Conservation (phyloP, 2,329 filamentous ascomycete genomes). For the Plectosphaerella sp. region DNA sequence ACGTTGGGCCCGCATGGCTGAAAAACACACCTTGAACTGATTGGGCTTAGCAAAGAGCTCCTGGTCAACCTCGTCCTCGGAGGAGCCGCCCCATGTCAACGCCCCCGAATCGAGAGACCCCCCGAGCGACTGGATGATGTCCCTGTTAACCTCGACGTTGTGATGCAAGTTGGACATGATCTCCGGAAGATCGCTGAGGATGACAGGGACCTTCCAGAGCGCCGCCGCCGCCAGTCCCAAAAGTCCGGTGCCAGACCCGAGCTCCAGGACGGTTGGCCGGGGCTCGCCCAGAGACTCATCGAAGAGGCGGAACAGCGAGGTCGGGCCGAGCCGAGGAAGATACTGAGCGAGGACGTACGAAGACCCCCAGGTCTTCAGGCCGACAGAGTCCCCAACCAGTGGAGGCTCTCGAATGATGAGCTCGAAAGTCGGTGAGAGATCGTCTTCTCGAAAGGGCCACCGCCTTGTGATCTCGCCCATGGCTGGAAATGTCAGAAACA, state of each 20-base stretch:
- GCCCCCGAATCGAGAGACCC: slow-evolving; percentile 59
- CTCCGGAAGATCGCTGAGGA: slow-evolving; percentile 77
- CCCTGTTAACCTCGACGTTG: slow-evolving; percentile 65
- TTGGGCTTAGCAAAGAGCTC: slow-evolving; percentile 37
- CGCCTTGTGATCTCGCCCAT: slow-evolving; percentile 53
- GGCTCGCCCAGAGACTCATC: slow-evolving; percentile 24
- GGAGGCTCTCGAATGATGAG: slow-evolving; percentile 81
- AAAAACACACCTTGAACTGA: slow-evolving; percentile 44
- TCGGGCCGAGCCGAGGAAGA: slow-evolving; percentile 46
- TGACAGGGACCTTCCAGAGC: slow-evolving; percentile 60
- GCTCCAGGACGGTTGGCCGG: slow-evolving; percentile 56
- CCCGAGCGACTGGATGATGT: slow-evolving; percentile 46
- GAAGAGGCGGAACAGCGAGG: slow-evolving; percentile 41
- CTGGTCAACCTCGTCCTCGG: slow-evolving; percentile 37
- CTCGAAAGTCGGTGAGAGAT: slow-evolving; percentile 41
- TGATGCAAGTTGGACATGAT: slow-evolving; percentile 77
- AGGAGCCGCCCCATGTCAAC: slow-evolving; percentile 66
- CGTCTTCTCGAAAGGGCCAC: slow-evolving; percentile 43
- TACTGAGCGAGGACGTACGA: slow-evolving; percentile 79
- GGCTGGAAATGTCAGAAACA: slow-evolving; percentile 21
- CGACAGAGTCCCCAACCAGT: slow-evolving; percentile 81
- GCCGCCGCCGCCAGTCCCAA: slow-evolving; percentile 80
- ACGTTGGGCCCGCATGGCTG: not conserved
- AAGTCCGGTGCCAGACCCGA: slow-evolving; percentile 89
- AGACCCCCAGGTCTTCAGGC: slow-evolving; percentile 93